Evolutionary conservation across 805 yeast species (phyloP), one percentile per base, ranked within the genome.

Genomic region (Wickerhamiella domercqiae): DNA sequence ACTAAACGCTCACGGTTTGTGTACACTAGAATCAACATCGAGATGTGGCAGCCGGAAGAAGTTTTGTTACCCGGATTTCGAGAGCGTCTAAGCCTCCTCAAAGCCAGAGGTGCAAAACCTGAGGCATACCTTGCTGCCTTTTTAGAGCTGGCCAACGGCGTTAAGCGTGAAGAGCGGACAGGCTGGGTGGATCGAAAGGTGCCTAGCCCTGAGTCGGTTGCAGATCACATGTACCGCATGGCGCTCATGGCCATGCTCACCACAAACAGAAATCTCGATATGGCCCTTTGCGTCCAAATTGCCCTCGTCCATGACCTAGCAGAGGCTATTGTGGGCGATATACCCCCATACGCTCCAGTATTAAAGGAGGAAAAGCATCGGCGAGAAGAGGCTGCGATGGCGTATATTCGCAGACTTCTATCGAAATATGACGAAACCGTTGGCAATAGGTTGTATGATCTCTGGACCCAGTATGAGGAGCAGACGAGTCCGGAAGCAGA

Each of bases 161-260:
- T 87, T 48, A 87, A 87, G 57, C 63, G 73, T 3, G 87, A 82
- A 52, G 74, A 68, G 47, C 69, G 98, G 54, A 87, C 98, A 0
- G 98, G 98, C 2, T 87, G 97, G 97, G 58, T 87, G 16, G 87
- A 83, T 53, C 73, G 71, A 50, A 68, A 71, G 7, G 53, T 64
- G 14, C 64, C 64, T 1, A 49, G 63, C 19, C 74, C 76, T 2
- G 81, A 83, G 57, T 71, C 79, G 36, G 83, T 84, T 36, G 70
- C 82, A n/a, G 96, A 86, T 58, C 96, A 87, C 57, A 86, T 86
- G 94, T 86, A 87, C 55, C 67, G 98, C 40, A 86, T 87, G 95
- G 73, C 83, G 4, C 63, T 86, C 16, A 72, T 83, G 31, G 66
- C 87, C 17, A 71, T 84, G 78, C 57, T 83, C 18, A 67, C 82